Conservation (phyloP, 805 yeast genomes). For the Candida maltosa region DNA sequence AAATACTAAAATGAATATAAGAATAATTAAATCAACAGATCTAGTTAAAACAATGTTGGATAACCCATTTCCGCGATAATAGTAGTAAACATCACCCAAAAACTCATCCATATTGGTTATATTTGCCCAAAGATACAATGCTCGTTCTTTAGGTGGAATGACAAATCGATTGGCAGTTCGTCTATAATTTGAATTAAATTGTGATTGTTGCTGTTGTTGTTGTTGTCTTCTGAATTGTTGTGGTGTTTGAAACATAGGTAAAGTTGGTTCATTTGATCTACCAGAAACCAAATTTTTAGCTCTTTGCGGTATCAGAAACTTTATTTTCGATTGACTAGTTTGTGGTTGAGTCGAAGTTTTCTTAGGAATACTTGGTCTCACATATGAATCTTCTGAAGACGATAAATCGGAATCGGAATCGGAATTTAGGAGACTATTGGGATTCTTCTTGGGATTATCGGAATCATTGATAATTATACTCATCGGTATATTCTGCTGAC, state of each 20-base stretch:
- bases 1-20: slow-evolving; percentile 76
- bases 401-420: slow-evolving; percentile 34
- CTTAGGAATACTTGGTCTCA: slow-evolving; percentile 5
- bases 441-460: not conserved
- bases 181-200: slow-evolving; percentile 7
- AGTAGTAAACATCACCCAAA: slow-evolving; percentile 75
- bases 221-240: slow-evolving; percentile 10
- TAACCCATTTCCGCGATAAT: slow-evolving; percentile 83
- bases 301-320: slow-evolving; percentile 5
- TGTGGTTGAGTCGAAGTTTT: slow-evolving; percentile 1
- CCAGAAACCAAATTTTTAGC: not conserved
- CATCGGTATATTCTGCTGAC: too few species aligned
- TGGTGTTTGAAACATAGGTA: slow-evolving; percentile 9
- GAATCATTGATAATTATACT: not conserved
- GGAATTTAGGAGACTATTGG: slow-evolving; percentile 23
- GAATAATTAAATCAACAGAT: slow-evolving; percentile 63
- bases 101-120: slow-evolving; percentile 88
- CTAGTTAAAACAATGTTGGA: slow-evolving; percentile 71
- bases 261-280: slow-evolving; percentile 7
- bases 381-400: slow-evolving; percentile 14
- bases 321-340: slow-evolving; percentile 1
- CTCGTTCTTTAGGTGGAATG: slow-evolving; percentile 60
- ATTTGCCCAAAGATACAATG: slow-evolving; percentile 95
- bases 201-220: not conserved
- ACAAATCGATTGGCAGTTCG: slow-evolving; percentile 13